A percentile compares a stretch with the other conserved stretches of the same genome.
phyloP scores from a whole-genome alignment of 164 flowering plant genomes.

The Buxus sempervirens region DNA sequence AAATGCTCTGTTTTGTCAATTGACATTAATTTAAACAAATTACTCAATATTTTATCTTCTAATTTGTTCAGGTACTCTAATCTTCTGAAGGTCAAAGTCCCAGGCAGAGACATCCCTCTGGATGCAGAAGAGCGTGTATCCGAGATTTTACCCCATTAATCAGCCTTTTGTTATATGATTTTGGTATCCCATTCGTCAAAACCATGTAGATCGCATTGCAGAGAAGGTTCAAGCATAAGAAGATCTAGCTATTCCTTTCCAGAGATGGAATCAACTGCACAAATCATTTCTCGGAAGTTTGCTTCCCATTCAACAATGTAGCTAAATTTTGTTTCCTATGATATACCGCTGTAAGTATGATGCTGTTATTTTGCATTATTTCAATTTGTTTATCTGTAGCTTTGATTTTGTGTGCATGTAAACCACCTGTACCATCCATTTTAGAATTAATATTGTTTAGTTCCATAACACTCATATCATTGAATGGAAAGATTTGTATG shows the following conservation, averaged over 20 bases:
- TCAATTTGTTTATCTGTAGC: too few relatives aligned
- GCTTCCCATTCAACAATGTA: not conserved
- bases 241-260: not conserved
- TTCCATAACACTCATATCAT: too few relatives aligned
- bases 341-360: not conserved
- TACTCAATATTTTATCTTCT: not conserved
- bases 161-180: not conserved
- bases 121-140: constrained; percentile 71
- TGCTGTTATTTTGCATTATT: too few relatives aligned
- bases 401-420: too few relatives aligned
- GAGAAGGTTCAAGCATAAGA: constrained; percentile 10
- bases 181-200: not conserved
- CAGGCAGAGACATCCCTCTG: constrained; percentile 85
- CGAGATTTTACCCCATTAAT: constrained; percentile 55
- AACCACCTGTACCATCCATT: too few relatives aligned
- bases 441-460: too few relatives aligned
- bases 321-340: not conserved
- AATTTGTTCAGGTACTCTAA: constrained; percentile 59
- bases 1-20: not conserved
- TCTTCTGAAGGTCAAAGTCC: constrained; percentile 84
- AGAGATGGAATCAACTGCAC: not conserved
- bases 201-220: not conserved
- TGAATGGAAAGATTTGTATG: too few relatives aligned
- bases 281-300: not conserved
- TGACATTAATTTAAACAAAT: not conserved